phyloP scores from a whole-genome alignment of 108 stramenopile genomes.

The Craspedostauros australis region DNA sequence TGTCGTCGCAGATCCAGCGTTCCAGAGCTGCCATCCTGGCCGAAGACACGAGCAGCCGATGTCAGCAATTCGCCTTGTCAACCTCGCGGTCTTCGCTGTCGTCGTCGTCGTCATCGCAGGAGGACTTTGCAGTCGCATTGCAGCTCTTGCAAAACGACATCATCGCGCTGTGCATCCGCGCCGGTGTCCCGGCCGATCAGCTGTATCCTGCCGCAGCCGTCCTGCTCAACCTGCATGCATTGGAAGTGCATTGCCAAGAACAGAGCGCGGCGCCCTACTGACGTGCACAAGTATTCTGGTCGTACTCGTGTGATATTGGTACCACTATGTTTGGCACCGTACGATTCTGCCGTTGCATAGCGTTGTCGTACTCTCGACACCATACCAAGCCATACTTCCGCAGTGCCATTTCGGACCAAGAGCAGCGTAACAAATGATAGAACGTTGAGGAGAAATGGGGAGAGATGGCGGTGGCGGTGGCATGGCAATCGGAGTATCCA shows the following conservation, averaged over 20 bases:
- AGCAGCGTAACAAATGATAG: too few relatives aligned
- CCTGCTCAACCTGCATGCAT: constrained; percentile 61
- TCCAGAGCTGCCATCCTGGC: constrained; percentile 57
- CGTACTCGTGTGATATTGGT: too few relatives aligned
- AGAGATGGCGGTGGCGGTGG: too few relatives aligned
- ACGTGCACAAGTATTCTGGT: too few relatives aligned
- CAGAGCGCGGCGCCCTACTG: constrained; percentile 24
- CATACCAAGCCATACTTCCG: too few relatives aligned
- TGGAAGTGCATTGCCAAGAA: constrained; percentile 36
- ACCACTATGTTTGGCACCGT: too few relatives aligned
- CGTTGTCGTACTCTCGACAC: too few relatives aligned
- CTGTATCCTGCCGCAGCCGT: constrained; percentile 79
- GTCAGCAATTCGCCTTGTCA: constrained; percentile 15
- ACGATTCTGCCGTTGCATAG: too few relatives aligned
- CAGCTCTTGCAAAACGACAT: constrained; percentile 81
- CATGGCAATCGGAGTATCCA: too few relatives aligned
- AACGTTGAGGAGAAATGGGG: too few relatives aligned
- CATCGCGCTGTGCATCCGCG: constrained; percentile 68
- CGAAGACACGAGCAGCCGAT: constrained; percentile 29
- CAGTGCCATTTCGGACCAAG: too few relatives aligned
- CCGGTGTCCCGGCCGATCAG: constrained; percentile 57
- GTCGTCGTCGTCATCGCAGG: constrained; percentile 19
- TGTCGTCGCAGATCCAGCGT: constrained; percentile 49
- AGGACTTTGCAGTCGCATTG: constrained; percentile 72
- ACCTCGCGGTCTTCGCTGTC: constrained; percentile 2